Percentiles rank a stretch among this genome's conserved stretches.
Evolutionary conservation across 352 stramenopile genomes (phyloP).

Genomic region (Detonula confervacea): DNA sequence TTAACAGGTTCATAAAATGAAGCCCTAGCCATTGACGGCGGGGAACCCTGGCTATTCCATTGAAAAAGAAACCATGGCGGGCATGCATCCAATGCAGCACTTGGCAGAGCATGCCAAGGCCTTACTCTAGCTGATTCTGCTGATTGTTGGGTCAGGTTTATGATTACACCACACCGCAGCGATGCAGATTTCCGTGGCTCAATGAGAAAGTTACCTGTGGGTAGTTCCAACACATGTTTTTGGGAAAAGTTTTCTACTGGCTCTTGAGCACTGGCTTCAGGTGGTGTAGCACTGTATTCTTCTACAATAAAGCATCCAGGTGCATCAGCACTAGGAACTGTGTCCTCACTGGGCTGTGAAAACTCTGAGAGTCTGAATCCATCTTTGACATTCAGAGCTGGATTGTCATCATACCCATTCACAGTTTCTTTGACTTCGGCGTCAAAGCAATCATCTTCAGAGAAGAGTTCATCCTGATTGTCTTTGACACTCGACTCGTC

Average conservation of each 20-base stretch:
- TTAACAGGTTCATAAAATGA: conserved; percentile 56
- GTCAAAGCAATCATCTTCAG: conserved; percentile 26
- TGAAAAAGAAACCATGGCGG: conserved; percentile 50
- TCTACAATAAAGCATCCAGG: conserved; percentile 13
- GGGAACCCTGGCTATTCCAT: conserved; percentile 19
- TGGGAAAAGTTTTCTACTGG: conserved; percentile 14
- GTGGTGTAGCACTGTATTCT: conserved; percentile 6
- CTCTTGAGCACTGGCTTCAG: conserved; percentile 5
- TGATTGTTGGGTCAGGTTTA: conserved; percentile 12
- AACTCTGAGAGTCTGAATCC: conserved; percentile 17
- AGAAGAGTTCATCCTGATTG: conserved; percentile 17
- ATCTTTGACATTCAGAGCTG: conserved; percentile 1
- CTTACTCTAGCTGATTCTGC: conserved; percentile 11
- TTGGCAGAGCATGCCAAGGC: conserved; percentile 34
- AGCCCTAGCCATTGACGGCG: background rate
- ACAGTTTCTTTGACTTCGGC: background rate
- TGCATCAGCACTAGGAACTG: background rate
- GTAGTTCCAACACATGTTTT: conserved; percentile 17
- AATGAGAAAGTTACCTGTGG: conserved; percentile 14
- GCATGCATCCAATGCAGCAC: conserved; percentile 16
- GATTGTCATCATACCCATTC: background rate
- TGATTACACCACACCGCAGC: conserved; percentile 36
- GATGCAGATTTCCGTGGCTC: conserved; percentile 15
- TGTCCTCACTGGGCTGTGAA: conserved; percentile 16
- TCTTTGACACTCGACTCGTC: conserved; percentile 17